Evolutionary conservation across 2,329 filamentous ascomycete species (phyloP).

Genomic region (Calcarisporium arbuscula): DNA sequence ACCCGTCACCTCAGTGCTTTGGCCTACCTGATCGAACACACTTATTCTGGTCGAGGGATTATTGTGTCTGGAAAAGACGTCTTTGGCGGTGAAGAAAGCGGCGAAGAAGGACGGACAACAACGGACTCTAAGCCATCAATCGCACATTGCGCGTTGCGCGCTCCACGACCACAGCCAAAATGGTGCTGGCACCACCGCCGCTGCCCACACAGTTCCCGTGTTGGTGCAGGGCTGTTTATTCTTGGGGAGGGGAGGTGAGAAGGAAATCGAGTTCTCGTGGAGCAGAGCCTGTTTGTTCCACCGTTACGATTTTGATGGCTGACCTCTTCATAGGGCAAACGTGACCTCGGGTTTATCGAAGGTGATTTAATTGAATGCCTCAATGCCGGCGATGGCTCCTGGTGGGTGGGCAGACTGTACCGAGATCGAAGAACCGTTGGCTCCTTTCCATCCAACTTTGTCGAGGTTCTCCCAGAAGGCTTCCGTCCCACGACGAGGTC

Average conservation of each 20-base stretch:
- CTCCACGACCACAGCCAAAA: too few relatives aligned
- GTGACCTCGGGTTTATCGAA: constrained; percentile 93
- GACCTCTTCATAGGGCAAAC: constrained; percentile 59
- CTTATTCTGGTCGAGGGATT: too few relatives aligned
- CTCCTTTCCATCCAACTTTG: constrained; percentile 95
- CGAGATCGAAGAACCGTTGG: constrained; percentile 88
- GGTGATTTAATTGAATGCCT: constrained; percentile 97
- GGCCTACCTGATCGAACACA: too few relatives aligned
- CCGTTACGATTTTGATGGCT: constrained; percentile 10
- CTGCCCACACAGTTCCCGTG: constrained; percentile 79
- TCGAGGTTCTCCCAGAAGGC: constrained; percentile 77
- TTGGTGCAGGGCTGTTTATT: constrained; percentile 87
- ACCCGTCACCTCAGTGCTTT: too few relatives aligned
- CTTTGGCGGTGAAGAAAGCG: too few relatives aligned
- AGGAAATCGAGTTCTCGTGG: constrained; percentile 1
- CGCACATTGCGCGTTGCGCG: too few relatives aligned
- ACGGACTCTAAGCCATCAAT: too few relatives aligned
- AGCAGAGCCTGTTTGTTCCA: constrained; percentile 6
- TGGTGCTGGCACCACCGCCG: constrained; percentile 50
- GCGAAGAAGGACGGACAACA: too few relatives aligned
- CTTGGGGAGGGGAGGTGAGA: constrained; percentile 78
- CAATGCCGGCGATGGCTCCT: constrained; percentile 94
- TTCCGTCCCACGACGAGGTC: constrained; percentile 70
- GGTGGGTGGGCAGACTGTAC: constrained; percentile 93
- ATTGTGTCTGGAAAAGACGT: too few relatives aligned